These are phyloP conservation scores for Trichoderma koningii DNA, from an alignment of 2,329 filamentous ascomycete genomes.

Conservation along the genomic window DNA sequence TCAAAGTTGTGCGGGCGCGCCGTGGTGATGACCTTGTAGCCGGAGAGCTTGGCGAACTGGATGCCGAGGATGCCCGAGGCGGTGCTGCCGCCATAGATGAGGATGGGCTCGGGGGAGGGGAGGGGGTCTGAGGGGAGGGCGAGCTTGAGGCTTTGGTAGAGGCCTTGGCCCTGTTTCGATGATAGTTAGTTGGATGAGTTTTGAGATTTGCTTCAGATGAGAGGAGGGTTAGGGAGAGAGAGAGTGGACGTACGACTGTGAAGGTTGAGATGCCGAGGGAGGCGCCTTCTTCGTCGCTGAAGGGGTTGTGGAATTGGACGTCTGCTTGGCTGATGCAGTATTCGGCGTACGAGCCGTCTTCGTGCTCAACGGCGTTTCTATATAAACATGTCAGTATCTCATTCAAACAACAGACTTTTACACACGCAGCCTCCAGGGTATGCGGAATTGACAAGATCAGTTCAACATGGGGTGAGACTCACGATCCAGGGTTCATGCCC, in stretches of 20 bases:
- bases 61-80: slow-evolving; percentile 57
- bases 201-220: too few relatives aligned
- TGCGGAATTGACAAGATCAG: too few relatives aligned
- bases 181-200: too few relatives aligned
- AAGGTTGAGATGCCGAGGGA: slow-evolving; percentile 45
- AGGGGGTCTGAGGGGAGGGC: slow-evolving; percentile 48
- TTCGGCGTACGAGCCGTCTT: slow-evolving; percentile 49
- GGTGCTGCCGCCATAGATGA: slow-evolving; percentile 54
- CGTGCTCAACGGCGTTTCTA: slow-evolving; percentile 34
- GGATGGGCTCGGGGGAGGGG: slow-evolving; percentile 42
- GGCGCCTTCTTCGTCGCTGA: slow-evolving; percentile 51
- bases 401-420: too few relatives aligned
- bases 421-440: too few relatives aligned
- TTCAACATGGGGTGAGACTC: background rate
- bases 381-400: background rate
- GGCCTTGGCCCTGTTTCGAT: slow-evolving; percentile 33
- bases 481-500: slow-evolving; percentile 44
- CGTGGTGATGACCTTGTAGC: slow-evolving; percentile 44
- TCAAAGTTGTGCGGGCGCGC: slow-evolving; percentile 44
- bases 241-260: slow-evolving; percentile 39
- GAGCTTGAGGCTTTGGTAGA: slow-evolving; percentile 50
- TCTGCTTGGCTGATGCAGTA: slow-evolving; percentile 44
- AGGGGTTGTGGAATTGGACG: slow-evolving; percentile 47
- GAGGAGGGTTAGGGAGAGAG: too few relatives aligned
- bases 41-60: slow-evolving; percentile 48